Evolutionary conservation across 768 basidiomycete species (phyloP).

Genomic region (Suillus alpinus): DNA sequence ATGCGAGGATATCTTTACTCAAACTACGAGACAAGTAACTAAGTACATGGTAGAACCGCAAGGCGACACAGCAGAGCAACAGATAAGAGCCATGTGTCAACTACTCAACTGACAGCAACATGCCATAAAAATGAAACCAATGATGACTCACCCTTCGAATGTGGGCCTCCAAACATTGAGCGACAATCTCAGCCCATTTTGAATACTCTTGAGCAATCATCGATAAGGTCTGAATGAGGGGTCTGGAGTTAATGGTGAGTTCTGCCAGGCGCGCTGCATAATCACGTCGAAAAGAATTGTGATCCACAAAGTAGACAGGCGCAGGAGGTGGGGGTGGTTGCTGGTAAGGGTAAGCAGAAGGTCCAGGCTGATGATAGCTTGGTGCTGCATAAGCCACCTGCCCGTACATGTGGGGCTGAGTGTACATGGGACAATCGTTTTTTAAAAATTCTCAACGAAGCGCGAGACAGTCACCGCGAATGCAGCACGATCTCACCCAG

Average conservation of each 20-base stretch:
- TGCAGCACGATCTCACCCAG: slow-evolving; percentile 35
- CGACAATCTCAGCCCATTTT: slow-evolving; percentile 75
- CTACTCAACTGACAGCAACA: slow-evolving; percentile 26
- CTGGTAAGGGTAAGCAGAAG: slow-evolving; percentile 45
- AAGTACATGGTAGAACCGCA: slow-evolving; percentile 43
- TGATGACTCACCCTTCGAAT: slow-evolving; percentile 79
- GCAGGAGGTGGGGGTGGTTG: slow-evolving; percentile 41
- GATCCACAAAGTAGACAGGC: slow-evolving; percentile 54
- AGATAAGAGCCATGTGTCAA: slow-evolving; percentile 22
- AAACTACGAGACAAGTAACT: slow-evolving; percentile 39
- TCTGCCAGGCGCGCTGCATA: slow-evolving; percentile 69
- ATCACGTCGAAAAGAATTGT: slow-evolving; percentile 75
- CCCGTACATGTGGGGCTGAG: slow-evolving; percentile 56
- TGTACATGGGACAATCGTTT: slow-evolving; percentile 45
- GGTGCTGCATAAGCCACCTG: slow-evolving; percentile 52
- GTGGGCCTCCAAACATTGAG: slow-evolving; percentile 79
- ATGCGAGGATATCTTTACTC: slow-evolving; percentile 40
- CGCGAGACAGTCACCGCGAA: slow-evolving; percentile 3
- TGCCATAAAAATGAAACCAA: slow-evolving; percentile 15
- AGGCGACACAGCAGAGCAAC: slow-evolving; percentile 20
- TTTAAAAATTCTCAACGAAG: slow-evolving; percentile 3
- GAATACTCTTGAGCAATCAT: slow-evolving; percentile 87
- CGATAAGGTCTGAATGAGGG: slow-evolving; percentile 90
- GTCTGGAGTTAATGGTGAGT: slow-evolving; percentile 92
- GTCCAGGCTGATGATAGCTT: slow-evolving; percentile 44